These are phyloP conservation scores for Erodium trifolium DNA, from an alignment of 441 rosid species.

Conservation along the genomic window DNA sequence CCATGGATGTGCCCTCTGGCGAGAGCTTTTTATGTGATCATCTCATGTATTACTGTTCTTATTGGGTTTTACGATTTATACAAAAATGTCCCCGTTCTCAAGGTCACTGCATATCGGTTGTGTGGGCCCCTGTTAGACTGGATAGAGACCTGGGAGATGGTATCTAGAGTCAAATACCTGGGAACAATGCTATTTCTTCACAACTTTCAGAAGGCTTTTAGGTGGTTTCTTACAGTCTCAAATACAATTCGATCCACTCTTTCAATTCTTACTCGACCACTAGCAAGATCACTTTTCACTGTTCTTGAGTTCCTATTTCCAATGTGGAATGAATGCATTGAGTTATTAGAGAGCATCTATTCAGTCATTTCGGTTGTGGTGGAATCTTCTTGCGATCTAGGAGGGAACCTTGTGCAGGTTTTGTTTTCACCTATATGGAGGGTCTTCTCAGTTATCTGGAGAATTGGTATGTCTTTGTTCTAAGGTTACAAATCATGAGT, in stretches of 20 bases:
- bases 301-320: constrained; percentile 47
- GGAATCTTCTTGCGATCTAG: constrained; percentile 36
- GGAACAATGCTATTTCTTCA: constrained; percentile 97
- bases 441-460: constrained; percentile 39
- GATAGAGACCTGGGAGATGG: constrained; percentile 99
- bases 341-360: constrained; percentile 38
- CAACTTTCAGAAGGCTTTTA: constrained; percentile 76
- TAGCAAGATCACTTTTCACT: constrained; percentile 44
- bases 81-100: constrained; percentile 93
- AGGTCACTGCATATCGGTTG: constrained; percentile 74
- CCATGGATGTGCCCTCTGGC: constrained; percentile 99
- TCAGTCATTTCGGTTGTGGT: constrained; percentile 41
- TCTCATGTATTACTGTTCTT: constrained; percentile 70
- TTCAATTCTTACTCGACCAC: constrained; percentile 48
- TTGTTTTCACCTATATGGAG: constrained; percentile 53
- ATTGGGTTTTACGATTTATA: constrained; percentile 91
- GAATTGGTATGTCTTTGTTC: constrained; percentile 38
- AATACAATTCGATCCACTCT: constrained; percentile 52
- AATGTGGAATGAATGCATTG: constrained; percentile 44
- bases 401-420: constrained; percentile 43
- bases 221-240: constrained; percentile 45
- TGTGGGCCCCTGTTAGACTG: constrained; percentile 89
- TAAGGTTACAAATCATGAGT: background rate
- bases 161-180: constrained; percentile 77
- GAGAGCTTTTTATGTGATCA: constrained; percentile 66